A percentile compares a stretch with the other conserved stretches of the same genome.
These are phyloP conservation scores for Sutorius australiensis DNA, from an alignment of 768 basidiomycete species.

Conservation along the genomic window DNA sequence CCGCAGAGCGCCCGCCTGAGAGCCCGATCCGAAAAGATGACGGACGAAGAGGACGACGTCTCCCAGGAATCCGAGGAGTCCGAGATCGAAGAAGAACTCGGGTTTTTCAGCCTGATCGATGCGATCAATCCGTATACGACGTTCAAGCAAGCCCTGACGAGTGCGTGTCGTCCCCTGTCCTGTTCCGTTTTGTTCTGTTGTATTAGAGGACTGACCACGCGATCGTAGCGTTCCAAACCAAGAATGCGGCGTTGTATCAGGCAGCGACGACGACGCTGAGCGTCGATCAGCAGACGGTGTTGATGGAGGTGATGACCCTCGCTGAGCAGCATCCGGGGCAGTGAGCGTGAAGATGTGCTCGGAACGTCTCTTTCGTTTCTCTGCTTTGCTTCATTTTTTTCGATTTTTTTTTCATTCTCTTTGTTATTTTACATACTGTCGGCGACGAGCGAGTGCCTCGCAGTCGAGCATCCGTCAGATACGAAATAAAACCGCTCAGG, in stretches of 20 bases:
- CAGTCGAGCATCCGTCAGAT: no score
- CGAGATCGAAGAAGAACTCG: constrained; percentile 76
- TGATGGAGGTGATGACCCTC: constrained; percentile 82
- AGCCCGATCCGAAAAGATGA: constrained; percentile 48
- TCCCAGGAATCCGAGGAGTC: constrained; percentile 49
- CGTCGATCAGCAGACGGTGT: constrained; percentile 71
- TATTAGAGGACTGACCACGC: no score
- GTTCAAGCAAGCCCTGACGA: constrained; percentile 75
- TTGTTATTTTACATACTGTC: no score
- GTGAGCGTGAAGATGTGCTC: background rate
- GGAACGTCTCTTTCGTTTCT: no score
- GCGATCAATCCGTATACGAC: constrained; percentile 69
- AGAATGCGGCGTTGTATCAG: constrained; percentile 64
- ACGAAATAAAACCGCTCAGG: no score
- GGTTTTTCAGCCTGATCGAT: constrained; percentile 82
- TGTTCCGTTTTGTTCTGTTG: no score
- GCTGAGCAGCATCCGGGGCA: constrained; percentile 43
- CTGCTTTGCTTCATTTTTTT: no score
- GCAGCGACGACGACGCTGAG: constrained; percentile 66
- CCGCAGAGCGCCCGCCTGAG: constrained; percentile 69
- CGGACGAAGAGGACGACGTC: constrained; percentile 25
- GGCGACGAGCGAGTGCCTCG: no score
- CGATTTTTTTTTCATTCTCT: no score
- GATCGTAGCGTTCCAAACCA: constrained; percentile 57
- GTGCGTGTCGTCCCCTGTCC: constrained; percentile 35